Evolutionary conservation across 148 eudicot genomes (phyloP).

Genomic region (Camellia lanceoleosa): DNA sequence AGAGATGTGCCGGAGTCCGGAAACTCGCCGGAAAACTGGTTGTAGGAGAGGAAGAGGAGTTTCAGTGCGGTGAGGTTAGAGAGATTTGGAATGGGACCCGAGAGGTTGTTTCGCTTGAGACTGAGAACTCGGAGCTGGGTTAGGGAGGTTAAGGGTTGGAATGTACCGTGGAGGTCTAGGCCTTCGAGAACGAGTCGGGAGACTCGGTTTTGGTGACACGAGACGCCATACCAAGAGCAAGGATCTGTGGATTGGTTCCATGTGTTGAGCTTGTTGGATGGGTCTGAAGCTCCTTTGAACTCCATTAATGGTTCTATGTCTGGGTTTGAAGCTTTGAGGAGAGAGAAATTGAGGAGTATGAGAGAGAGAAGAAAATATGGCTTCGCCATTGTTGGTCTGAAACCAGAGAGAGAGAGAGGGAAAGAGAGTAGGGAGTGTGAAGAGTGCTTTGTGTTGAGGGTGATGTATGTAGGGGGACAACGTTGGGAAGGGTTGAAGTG

Average conservation of each 20-base stretch:
- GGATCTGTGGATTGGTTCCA: slow-evolving; percentile 44
- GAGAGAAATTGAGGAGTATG: slow-evolving; percentile 17
- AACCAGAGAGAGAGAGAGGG: not conserved
- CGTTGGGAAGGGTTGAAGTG: not conserved
- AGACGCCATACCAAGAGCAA: slow-evolving; percentile 51
- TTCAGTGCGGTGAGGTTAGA: slow-evolving; percentile 52
- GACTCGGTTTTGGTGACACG: slow-evolving; percentile 57
- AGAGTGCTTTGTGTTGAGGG: not conserved
- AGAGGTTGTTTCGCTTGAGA: slow-evolving; percentile 49
- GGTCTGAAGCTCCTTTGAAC: slow-evolving; percentile 51
- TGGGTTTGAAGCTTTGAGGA: slow-evolving; percentile 31
- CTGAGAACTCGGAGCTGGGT: slow-evolving; percentile 62
- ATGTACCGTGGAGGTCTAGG: slow-evolving; percentile 40
- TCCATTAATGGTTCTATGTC: slow-evolving; percentile 45
- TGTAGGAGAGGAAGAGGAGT: slow-evolving; percentile 53
- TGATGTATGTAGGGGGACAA: not conserved
- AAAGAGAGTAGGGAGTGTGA: not conserved
- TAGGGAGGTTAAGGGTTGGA: slow-evolving; percentile 38
- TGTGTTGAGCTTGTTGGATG: slow-evolving; percentile 31
- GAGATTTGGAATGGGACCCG: slow-evolving; percentile 53
- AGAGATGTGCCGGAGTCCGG: slow-evolving; percentile 38
- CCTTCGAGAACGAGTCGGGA: slow-evolving; percentile 61
- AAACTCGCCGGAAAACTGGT: slow-evolving; percentile 52
- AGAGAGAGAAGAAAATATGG: not conserved
- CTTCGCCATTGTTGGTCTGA: slow-evolving; percentile 17